Percentiles rank a stretch among this genome's conserved stretches.
These are phyloP conservation scores for Pyrus hybrid DNA, from an alignment of 331 rosid species.

Conservation along the genomic window DNA sequence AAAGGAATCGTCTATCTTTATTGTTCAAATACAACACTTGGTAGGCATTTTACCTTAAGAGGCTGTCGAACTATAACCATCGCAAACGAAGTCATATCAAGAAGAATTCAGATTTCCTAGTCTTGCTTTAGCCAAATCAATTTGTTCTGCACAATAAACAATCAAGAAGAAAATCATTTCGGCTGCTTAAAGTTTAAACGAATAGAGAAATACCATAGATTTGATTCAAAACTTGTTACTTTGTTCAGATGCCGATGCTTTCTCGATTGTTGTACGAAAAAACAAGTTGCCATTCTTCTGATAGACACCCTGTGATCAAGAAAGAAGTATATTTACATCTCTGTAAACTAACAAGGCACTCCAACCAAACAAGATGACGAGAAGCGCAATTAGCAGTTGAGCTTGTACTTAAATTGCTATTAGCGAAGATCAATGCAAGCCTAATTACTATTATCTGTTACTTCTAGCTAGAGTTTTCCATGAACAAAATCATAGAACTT, in stretches of 20 bases:
- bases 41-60: neutral
- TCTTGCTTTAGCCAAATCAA: no score
- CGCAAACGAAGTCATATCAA: no score
- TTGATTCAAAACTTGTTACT: slow-evolving; percentile 29
- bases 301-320: slow-evolving; percentile 43
- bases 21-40: neutral
- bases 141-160: no score
- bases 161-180: no score
- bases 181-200: neutral
- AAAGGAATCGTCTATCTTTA: neutral
- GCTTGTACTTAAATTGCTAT: no score
- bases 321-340: neutral
- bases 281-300: slow-evolving; percentile 59
- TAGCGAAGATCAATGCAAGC: no score
- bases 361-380: neutral
- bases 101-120: no score
- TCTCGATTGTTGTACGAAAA: slow-evolving; percentile 54
- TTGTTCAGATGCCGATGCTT: slow-evolving; percentile 54
- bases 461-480: neutral
- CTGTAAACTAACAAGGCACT: neutral
- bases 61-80: neutral
- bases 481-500: neutral
- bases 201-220: neutral
- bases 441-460: neutral
- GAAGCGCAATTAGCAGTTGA: neutral